Evolutionary conservation across 352 stramenopile genomes (phyloP).

Genomic region (Globisporangium perplexum): DNA sequence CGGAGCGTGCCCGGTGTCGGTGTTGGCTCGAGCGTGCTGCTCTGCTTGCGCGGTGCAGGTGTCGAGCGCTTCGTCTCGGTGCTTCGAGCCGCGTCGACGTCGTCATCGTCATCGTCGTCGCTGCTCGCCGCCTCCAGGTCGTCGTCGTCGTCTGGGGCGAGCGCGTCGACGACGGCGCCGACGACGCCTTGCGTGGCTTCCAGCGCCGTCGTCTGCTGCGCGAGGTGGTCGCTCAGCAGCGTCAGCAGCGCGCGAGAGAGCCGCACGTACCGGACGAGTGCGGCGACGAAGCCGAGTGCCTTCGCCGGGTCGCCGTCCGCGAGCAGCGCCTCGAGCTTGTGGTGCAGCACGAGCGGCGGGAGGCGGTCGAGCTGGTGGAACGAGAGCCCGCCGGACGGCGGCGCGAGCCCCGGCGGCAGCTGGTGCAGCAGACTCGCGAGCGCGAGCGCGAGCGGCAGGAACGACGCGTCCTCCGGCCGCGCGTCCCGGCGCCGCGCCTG

Average conservation of each 20-base stretch:
- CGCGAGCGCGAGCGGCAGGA: constrained; percentile 43
- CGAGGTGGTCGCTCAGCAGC: constrained; percentile 34
- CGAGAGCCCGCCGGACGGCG: constrained; percentile 24
- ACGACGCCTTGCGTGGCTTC: constrained; percentile 31
- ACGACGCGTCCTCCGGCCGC: constrained; percentile 31
- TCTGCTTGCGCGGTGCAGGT: not conserved
- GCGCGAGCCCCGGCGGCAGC: constrained; percentile 33
- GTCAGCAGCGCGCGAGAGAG: constrained; percentile 30
- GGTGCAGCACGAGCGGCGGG: constrained; percentile 21
- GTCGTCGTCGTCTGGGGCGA: constrained; percentile 3
- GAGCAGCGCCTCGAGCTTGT: constrained; percentile 21
- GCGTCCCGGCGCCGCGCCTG: constrained; percentile 41
- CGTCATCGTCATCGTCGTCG: not conserved
- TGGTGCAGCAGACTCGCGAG: constrained; percentile 41
- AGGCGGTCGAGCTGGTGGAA: constrained; percentile 40
- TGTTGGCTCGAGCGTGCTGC: not conserved
- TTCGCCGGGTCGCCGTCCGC: constrained; percentile 10
- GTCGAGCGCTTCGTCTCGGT: too few species aligned
- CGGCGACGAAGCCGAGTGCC: constrained; percentile 26
- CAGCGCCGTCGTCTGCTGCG: constrained; percentile 16
- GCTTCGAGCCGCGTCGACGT: too few species aligned
- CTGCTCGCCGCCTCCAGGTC: not conserved
- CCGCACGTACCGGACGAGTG: constrained; percentile 36
- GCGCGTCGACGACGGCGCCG: constrained; percentile 9
- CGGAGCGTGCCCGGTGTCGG: not conserved